phyloP scores from a whole-genome alignment of 139 green algal species.

The Raphidocelis subcapitata region DNA sequence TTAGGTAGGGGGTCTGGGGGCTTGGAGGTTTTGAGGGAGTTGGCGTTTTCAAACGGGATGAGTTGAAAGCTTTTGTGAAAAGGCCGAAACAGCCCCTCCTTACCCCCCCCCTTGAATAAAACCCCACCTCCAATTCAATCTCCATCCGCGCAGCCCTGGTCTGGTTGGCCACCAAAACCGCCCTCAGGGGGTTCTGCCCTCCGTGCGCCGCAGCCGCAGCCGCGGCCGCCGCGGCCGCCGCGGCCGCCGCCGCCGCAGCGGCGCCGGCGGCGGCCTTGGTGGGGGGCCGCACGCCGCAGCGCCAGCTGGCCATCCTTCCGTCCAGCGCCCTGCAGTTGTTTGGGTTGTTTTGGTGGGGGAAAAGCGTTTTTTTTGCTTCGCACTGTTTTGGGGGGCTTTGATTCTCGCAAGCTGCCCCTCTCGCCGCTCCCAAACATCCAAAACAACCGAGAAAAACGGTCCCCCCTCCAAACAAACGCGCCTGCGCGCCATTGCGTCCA shows the following conservation, averaged over 20 bases:
- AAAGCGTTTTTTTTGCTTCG: too few relatives aligned
- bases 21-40: background rate
- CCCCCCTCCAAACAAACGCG: background rate
- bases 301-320: constrained; percentile 21
- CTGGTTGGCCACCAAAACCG: constrained; percentile 20
- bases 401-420: too few relatives aligned
- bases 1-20: too few relatives aligned
- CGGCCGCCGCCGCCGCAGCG: background rate
- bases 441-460: too few relatives aligned
- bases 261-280: background rate
- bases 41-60: too few relatives aligned
- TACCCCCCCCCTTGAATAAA: too few relatives aligned
- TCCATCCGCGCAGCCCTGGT: constrained; percentile 16
- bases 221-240: background rate
- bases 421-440: too few relatives aligned
- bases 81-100: too few relatives aligned
- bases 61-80: too few relatives aligned
- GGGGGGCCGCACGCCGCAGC: constrained; percentile 17
- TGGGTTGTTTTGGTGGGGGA: too few relatives aligned
- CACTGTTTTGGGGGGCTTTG: too few relatives aligned
- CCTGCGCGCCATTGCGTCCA: constrained; percentile 9
- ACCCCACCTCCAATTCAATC: constrained; percentile 5
- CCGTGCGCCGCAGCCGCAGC: too few relatives aligned
- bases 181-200: constrained; percentile 11
- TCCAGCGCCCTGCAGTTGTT: constrained; percentile 14